These are phyloP conservation scores for Pythium oligandrum DNA, from an alignment of 352 stramenopile species.

Conservation along the genomic window DNA sequence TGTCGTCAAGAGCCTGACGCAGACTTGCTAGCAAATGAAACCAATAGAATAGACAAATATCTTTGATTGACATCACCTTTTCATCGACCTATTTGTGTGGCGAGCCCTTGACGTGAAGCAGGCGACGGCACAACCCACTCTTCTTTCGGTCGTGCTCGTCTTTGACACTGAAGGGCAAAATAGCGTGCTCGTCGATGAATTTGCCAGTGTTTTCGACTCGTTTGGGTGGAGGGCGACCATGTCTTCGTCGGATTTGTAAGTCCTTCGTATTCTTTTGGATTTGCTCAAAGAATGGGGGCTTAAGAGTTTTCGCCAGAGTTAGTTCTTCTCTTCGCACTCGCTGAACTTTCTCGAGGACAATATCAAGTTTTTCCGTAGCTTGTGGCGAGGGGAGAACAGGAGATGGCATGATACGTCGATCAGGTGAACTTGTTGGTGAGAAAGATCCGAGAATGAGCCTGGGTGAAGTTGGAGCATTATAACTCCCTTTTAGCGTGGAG, in stretches of 20 bases:
- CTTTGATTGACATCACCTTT: neutral
- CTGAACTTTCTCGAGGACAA: slow-evolving; percentile 2
- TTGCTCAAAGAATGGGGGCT: slow-evolving; percentile 3
- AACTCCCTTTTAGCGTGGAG: too few species aligned
- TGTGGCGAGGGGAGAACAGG: too few species aligned
- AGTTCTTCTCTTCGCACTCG: slow-evolving; percentile 32
- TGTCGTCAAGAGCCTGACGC: slow-evolving; percentile 37
- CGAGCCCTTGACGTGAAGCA: slow-evolving; percentile 29
- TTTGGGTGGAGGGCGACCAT: slow-evolving; percentile 32
- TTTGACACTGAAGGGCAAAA: slow-evolving; percentile 19
- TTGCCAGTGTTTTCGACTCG: slow-evolving; percentile 25
- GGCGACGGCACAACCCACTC: slow-evolving; percentile 25
- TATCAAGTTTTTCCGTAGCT: too few species aligned
- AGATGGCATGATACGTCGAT: too few species aligned
- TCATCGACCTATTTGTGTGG: neutral
- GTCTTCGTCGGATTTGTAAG: slow-evolving; percentile 29
- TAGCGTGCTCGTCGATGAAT: slow-evolving; percentile 30
- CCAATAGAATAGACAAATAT: too few species aligned
- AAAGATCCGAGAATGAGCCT: too few species aligned
- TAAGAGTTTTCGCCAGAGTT: slow-evolving; percentile 18
- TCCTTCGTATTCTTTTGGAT: slow-evolving; percentile 6
- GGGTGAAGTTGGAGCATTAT: too few species aligned
- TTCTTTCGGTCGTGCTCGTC: slow-evolving; percentile 38
- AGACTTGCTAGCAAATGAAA: neutral
- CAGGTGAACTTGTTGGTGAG: too few species aligned